These are phyloP conservation scores for Amanita muscaria DNA, from an alignment of 768 basidiomycete species.

Conservation along the genomic window DNA sequence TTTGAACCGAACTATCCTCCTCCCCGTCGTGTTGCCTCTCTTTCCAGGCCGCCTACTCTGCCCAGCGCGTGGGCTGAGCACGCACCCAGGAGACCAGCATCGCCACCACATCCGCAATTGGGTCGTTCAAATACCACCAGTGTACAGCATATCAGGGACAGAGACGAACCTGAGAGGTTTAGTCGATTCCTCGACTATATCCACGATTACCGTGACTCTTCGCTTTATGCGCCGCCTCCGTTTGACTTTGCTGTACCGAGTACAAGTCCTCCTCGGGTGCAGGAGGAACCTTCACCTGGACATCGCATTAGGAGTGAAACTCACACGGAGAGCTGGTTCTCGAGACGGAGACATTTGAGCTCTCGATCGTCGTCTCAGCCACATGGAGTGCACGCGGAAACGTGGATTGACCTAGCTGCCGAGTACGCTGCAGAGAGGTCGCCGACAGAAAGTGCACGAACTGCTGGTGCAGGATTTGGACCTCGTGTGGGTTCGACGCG, in stretches of 20 bases:
- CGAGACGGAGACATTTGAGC: neutral
- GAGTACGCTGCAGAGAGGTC: too few relatives aligned
- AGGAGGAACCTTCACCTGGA: conserved; percentile 3
- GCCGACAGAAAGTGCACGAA: too few relatives aligned
- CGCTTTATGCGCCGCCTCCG: neutral
- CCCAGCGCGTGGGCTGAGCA: neutral
- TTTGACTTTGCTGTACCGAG: neutral
- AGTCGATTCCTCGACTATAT: conserved; percentile 1
- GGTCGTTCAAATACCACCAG: neutral
- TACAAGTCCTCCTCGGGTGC: neutral
- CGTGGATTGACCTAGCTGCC: too few relatives aligned
- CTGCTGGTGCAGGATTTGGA: neutral
- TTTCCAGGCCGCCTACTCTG: neutral
- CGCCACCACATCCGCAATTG: neutral
- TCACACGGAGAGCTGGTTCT: conserved; percentile 4
- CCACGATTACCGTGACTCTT: neutral
- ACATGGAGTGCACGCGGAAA: too few relatives aligned
- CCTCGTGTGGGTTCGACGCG: neutral
- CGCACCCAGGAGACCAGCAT: conserved; percentile 1
- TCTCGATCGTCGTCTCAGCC: neutral
- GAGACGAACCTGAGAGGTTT: neutral
- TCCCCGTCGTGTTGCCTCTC: neutral
- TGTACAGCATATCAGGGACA: neutral
- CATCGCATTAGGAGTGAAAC: too few relatives aligned
- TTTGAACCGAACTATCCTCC: neutral